phyloP scores from a whole-genome alignment of 2,329 filamentous ascomycete genomes.

The Fusarium sacchari region DNA sequence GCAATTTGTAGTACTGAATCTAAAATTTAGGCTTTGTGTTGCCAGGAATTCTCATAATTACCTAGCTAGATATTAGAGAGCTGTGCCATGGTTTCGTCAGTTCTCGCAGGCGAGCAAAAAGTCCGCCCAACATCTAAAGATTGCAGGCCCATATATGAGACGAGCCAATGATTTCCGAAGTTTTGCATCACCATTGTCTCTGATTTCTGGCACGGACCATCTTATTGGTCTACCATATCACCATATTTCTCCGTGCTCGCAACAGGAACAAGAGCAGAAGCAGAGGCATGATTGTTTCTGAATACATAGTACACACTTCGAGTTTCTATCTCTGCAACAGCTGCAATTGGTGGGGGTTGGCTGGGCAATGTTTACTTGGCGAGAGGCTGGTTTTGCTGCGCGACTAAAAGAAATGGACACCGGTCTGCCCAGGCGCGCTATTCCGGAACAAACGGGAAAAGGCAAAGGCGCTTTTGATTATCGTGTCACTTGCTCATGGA shows the following conservation, averaged over 20 bases:
- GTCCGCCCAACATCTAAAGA: constrained; percentile 19
- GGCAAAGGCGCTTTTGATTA: constrained; percentile 8
- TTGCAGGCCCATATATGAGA: constrained; percentile 20
- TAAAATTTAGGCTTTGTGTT: background rate
- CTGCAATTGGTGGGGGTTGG: constrained; percentile 6
- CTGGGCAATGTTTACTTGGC: constrained; percentile 25
- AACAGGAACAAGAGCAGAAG: background rate
- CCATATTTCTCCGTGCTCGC: constrained; percentile 13
- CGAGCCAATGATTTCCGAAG: constrained; percentile 31
- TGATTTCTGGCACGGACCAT: constrained; percentile 35
- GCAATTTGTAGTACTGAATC: background rate
- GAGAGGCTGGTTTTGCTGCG: constrained; percentile 26
- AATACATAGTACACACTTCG: background rate
- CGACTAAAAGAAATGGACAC: constrained; percentile 1
- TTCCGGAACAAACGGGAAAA: constrained; percentile 33
- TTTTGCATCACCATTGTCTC: constrained; percentile 38
- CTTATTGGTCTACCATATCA: constrained; percentile 27
- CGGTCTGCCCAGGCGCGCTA: constrained; percentile 7
- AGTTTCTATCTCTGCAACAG: background rate
- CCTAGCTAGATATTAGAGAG: background rate
- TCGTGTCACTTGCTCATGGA: constrained; percentile 7
- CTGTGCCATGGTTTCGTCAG: background rate
- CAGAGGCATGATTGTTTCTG: constrained; percentile 1
- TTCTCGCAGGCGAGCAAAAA: constrained; percentile 21
- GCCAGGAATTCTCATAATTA: background rate